Evolutionary conservation across 1,284 basidiomycete genomes (phyloP).

Genomic region (Ganoderma multipileum): DNA sequence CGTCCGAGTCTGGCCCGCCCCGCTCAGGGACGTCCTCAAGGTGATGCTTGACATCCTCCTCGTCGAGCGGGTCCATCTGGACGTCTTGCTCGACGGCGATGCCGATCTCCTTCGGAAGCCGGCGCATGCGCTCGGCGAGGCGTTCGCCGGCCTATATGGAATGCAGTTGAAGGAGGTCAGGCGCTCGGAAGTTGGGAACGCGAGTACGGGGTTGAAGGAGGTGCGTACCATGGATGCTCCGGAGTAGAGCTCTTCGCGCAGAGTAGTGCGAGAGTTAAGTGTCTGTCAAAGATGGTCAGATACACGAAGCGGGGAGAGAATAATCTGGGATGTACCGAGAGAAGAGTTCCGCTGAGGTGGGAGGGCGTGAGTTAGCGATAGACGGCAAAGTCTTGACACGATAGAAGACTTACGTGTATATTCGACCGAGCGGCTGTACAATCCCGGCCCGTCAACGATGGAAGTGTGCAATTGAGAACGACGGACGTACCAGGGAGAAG

Average conservation of each 20-base stretch:
- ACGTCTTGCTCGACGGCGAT: constrained; percentile 23
- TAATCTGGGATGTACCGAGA: constrained; percentile 8
- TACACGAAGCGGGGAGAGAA: background rate
- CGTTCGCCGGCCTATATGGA: constrained; percentile 1
- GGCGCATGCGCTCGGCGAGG: constrained; percentile 16
- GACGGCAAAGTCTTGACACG: background rate
- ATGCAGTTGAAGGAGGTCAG: background rate
- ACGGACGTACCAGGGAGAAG: constrained; percentile 23
- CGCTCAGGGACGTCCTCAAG: background rate
- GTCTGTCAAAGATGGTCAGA: constrained; percentile 6
- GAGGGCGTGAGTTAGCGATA: background rate
- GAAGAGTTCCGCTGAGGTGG: constrained; percentile 14
- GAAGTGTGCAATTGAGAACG: background rate
- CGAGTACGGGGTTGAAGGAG: background rate
- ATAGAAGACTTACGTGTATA: constrained; percentile 26
- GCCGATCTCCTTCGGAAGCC: constrained; percentile 19
- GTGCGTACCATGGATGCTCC: constrained; percentile 9
- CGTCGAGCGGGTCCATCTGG: constrained; percentile 16
- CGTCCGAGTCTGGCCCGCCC: background rate
- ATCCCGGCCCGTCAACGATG: background rate
- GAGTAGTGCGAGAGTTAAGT: constrained; percentile 24
- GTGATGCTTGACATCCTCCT: constrained; percentile 17
- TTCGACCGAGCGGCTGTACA: constrained; percentile 20
- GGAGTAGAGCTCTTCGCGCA: constrained; percentile 23
- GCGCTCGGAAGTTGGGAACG: background rate